Conservation (phyloP, 495 filamentous ascomycete species). For the Glarea lozoyensis region DNA sequence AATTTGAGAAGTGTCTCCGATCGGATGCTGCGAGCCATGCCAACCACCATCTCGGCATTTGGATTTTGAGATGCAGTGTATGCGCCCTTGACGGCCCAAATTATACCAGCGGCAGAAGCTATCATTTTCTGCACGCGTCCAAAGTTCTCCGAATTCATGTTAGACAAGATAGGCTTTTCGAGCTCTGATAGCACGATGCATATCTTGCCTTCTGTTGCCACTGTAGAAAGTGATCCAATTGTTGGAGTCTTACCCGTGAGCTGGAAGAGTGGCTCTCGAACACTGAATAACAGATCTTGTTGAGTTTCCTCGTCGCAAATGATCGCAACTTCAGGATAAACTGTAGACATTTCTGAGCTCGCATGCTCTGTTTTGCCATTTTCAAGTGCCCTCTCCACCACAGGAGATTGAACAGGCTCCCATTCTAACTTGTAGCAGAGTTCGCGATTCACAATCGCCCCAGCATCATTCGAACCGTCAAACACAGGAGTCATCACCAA, state of each 20-base stretch:
- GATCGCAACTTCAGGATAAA: constrained; percentile 18
- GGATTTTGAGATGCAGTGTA: constrained; percentile 12
- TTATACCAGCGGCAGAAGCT: constrained; percentile 22
- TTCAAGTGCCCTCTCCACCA: not conserved
- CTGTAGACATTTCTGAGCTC: constrained; percentile 16
- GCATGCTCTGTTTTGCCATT: not conserved
- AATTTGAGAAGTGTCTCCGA: constrained; percentile 25
- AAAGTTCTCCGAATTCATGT: constrained; percentile 20
- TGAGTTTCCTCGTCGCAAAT: constrained; percentile 3
- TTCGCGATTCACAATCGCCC: constrained; percentile 11
- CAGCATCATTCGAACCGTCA: constrained; percentile 3
- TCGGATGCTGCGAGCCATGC: constrained; percentile 30
- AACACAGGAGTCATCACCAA: constrained; percentile 29
- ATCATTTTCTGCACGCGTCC: constrained; percentile 30
- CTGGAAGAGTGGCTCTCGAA: not conserved
- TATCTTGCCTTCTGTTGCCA: constrained; percentile 6
- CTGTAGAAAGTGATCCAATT: not conserved
- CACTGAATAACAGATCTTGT: not conserved
- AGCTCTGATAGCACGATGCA: constrained; percentile 22
- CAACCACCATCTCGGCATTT: constrained; percentile 22
- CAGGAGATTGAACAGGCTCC: constrained; percentile 17
- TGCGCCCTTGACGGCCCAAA: constrained; percentile 21
- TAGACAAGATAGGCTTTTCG: constrained; percentile 5
- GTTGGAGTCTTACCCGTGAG: not conserved
- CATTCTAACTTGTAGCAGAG: constrained; percentile 31